Evolutionary conservation across 768 basidiomycete genomes (phyloP).

Genomic region (Plicaturopsis crispa): DNA sequence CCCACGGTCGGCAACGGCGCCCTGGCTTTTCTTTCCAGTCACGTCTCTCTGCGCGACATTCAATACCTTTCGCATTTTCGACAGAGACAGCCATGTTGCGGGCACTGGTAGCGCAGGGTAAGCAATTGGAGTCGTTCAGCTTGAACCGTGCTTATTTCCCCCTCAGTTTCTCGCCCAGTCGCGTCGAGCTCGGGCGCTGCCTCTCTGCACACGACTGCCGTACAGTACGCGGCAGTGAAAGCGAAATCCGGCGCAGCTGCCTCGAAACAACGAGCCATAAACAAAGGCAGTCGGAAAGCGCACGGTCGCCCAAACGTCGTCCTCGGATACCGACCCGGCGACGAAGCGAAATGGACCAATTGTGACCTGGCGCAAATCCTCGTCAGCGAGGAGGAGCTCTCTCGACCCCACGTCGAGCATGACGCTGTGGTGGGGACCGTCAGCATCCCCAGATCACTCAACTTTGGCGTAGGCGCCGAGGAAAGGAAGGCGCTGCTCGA

Average conservation of each 20-base stretch:
- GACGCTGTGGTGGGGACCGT: conserved; percentile 30
- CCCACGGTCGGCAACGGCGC: too few relatives aligned
- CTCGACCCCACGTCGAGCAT: conserved; percentile 14
- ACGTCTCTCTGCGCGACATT: too few relatives aligned
- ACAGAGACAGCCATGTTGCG: too few relatives aligned
- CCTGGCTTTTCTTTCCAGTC: too few relatives aligned
- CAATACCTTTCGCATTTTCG: too few relatives aligned
- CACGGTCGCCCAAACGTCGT: conserved; percentile 53
- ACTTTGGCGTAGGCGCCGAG: conserved; percentile 56
- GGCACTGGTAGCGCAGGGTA: too few relatives aligned
- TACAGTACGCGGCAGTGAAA: conserved; percentile 18
- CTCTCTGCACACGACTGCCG: conserved; percentile 42
- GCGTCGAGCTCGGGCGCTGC: conserved; percentile 29
- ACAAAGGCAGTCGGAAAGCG: conserved; percentile 36
- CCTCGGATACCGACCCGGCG: conserved; percentile 60
- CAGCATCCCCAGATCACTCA: conserved; percentile 42
- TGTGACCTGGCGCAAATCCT: conserved; percentile 61
- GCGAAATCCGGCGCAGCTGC: conserved; percentile 24
- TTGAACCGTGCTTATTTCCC: too few relatives aligned
- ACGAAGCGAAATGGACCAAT: conserved; percentile 59
- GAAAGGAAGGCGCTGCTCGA: conserved; percentile 63
- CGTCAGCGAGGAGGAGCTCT: conserved; percentile 45
- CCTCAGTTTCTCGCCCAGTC: conserved; percentile 27
- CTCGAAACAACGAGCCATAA: conserved; percentile 37
- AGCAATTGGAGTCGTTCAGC: too few relatives aligned